Evolutionary conservation across 2,329 filamentous ascomycete species (phyloP), one percentile per base, ranked within the genome.

Genomic region (Cadophora sp.): DNA sequence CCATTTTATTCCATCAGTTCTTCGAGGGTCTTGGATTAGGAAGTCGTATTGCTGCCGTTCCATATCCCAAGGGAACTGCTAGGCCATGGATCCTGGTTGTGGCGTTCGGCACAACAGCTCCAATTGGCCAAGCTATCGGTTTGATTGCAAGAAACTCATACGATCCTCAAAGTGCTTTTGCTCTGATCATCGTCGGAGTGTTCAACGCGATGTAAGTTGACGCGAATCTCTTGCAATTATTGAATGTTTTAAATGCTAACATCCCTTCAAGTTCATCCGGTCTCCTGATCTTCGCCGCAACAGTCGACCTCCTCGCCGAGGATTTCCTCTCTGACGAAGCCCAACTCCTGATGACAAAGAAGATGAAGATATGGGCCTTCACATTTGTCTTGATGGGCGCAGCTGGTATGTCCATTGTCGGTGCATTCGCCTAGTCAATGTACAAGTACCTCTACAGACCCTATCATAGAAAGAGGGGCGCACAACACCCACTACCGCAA

Each of bases 231-330:
- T 47, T n/a, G 1, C 14, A 7, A 24, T 11, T 51, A 55, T 14
- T 9, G 4, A 22, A 16, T n/a, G n/a, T n/a, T n/a, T n/a, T n/a
- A n/a, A n/a, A n/a, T n/a, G 9, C 53, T 58, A 39, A 55, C 61
- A 18, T 39, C 18, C 8, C 16, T 47, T 5, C 3, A 18, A 67
- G 66, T 59, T 93, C 91, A 14, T 89, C 90, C 59, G 92, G 92
- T 0, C 82, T 96, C 64, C 79, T 96, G 41, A 82, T 95, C 4
- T 96, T 94, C 76, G 92, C 92, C 0, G 91, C 91, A 0, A 81
- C 95, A 48, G 92, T 95, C 5, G 91, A 96, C 80, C 83, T 96
- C 27, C 82, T 96, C 59, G 90, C 91, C 0, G 92, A 95, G 78
- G 92, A 96, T 73, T 95, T 95, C 73, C 75, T 94, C 67, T 88